A percentile compares a stretch with the other conserved stretches of the same genome.
Conservation (phyloP, 1,284 basidiomycete species). For the Sporisorium sorghi region DNA sequence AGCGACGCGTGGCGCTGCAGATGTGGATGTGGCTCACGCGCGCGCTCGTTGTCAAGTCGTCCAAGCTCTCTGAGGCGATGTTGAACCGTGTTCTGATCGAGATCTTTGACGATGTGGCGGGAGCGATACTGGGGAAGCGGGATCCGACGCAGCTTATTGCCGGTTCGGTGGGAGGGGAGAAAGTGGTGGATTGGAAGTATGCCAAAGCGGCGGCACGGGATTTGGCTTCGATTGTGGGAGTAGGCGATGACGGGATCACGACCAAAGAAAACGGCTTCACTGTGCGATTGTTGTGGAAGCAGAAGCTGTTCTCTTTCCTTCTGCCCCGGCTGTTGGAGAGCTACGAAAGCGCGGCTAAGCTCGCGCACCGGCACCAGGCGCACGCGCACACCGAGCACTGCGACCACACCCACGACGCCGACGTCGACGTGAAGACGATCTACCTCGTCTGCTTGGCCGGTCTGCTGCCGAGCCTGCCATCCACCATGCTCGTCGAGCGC, state of each 20-base stretch:
- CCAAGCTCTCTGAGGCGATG: constrained; percentile 51
- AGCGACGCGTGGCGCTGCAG: constrained; percentile 36
- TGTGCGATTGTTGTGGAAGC: constrained; percentile 74
- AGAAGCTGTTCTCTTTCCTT: constrained; percentile 82
- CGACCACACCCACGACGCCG: constrained; percentile 10
- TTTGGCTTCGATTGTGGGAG: constrained; percentile 38
- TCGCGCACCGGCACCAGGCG: constrained; percentile 10
- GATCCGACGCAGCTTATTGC: constrained; percentile 9
- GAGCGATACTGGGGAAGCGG: not conserved
- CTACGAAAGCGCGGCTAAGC: constrained; percentile 15
- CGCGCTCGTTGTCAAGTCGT: constrained; percentile 52
- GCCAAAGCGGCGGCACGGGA: constrained; percentile 30
- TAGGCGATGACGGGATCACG: constrained; percentile 47
- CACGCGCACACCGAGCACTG: constrained; percentile 15
- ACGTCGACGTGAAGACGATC: constrained; percentile 74
- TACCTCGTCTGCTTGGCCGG: constrained; percentile 86
- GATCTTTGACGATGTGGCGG: constrained; percentile 46
- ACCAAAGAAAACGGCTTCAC: constrained; percentile 58
- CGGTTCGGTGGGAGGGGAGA: not conserved
- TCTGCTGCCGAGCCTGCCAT: constrained; percentile 83
- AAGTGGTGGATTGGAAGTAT: constrained; percentile 34
- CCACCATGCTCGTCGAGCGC: constrained; percentile 70
- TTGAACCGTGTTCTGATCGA: constrained; percentile 44
- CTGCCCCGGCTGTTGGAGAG: constrained; percentile 79
- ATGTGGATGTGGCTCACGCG: constrained; percentile 61